A percentile compares a stretch with the other conserved stretches of the same genome.
phyloP scores from a whole-genome alignment of 441 rosid genomes.

The Populus hybrid region DNA sequence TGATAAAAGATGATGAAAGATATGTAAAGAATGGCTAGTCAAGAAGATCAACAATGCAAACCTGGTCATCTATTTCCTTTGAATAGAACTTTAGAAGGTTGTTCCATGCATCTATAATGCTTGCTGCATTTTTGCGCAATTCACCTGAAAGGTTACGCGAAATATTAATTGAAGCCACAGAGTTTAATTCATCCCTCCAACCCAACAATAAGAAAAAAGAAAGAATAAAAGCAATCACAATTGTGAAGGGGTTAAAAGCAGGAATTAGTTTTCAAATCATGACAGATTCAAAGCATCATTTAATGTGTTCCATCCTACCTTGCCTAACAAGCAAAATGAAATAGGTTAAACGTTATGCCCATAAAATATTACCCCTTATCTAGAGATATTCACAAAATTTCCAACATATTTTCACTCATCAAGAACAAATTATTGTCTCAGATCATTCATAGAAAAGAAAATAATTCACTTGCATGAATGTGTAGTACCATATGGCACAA shows the following conservation, averaged over 20 bases:
- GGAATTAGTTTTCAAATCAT: neutral
- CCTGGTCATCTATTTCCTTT: constrained; percentile 80
- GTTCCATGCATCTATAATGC: constrained; percentile 52
- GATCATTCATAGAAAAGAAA: constrained; percentile 2
- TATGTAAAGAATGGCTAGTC: neutral
- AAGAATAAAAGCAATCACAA: neutral
- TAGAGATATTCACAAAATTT: neutral
- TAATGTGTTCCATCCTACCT: neutral
- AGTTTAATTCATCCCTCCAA: neutral
- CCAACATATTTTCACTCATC: constrained; percentile 1
- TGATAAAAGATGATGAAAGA: neutral
- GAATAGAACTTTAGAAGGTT: constrained; percentile 59
- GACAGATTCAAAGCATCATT: neutral
- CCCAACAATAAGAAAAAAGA: neutral
- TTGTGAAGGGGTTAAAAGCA: neutral
- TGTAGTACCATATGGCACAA: neutral
- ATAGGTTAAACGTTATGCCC: neutral
- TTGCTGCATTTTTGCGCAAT: constrained; percentile 41
- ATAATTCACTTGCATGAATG: neutral
- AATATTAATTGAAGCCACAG: constrained; percentile 12
- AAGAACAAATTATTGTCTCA: neutral
- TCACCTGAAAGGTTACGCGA: constrained; percentile 46
- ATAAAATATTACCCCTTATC: too few relatives aligned
- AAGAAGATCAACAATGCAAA: constrained; percentile 31
- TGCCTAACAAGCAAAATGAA: neutral